Evolutionary conservation across 345 rosid species (phyloP), one percentile per base, ranked within the genome.

Genomic region (Salix arbutifolia): DNA sequence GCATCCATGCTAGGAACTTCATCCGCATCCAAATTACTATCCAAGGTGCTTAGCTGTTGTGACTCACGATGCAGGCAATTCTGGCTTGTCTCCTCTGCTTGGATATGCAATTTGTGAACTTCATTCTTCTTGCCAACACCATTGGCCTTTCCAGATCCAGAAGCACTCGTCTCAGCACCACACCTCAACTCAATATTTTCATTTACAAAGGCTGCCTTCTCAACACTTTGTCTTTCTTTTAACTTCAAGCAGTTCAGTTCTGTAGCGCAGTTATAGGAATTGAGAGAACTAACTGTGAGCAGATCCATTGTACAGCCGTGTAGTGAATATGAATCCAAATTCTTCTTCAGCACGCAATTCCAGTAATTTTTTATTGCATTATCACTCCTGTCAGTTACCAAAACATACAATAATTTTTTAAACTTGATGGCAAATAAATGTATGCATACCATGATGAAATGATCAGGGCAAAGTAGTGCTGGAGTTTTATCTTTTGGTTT

Each of bases 321-420:
- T 9, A 31, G 68, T 7, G 30, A 31, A 71, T 65, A 26, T 7
- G 69, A 53, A 71, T 67, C 46, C 6, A 66, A 31, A 28, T 71
- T 72, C 72, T 69, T 77, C 80, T 40, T 81, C 72, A 68, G 21
- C 25, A 77, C 44, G 60, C 84, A 77, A 65, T 77, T 81, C 81
- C 84, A 81, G 78, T 70, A 80, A 60, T 81, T 81, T 64, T 81
- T 81, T 50, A 81, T 35, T 53, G 84, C 74, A 77, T 81, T 77
- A 52, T 74, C 74, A 10, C 75, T 77, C 75, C 84, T 81, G 78
- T 12, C 65, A 67, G 67, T 80, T 30, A 33, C 23, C 68, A 71
- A 65, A 75, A 25, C 16, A 3, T 65, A 28, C 40, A 69, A 28
- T 14, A 64, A 48, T 61, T 28, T 8, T 50, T 40, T 25, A 30